These are phyloP conservation scores for Miscanthus lutarioriparius DNA, from an alignment of 176 grass and related monocot genomes.

Conservation along the genomic window DNA sequence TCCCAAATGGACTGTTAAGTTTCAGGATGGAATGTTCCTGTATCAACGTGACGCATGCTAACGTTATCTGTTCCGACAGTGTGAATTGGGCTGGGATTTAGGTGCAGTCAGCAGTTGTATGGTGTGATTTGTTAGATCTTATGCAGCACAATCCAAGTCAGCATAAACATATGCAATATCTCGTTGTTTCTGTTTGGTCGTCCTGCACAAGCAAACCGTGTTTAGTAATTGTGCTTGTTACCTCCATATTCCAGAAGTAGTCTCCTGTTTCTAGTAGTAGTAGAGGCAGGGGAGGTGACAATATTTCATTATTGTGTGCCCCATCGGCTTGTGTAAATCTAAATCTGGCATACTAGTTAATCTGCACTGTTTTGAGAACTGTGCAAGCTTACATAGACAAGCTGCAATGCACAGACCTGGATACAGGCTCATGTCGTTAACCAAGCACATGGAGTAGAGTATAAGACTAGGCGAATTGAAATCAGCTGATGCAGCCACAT, in stretches of 20 bases:
- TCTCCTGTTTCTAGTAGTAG: too few relatives aligned
- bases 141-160: background rate
- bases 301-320: too few relatives aligned
- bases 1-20: background rate
- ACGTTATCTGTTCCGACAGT: background rate
- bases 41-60: background rate
- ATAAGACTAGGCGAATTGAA: background rate
- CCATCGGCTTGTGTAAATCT: too few relatives aligned
- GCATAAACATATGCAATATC: background rate
- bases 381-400: background rate
- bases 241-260: too few relatives aligned
- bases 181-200: background rate
- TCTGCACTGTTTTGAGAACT: background rate
- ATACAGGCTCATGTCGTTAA: background rate
- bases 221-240: background rate
- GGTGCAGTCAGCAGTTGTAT: background rate
- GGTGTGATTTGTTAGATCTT: background rate
- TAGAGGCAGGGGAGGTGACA: too few relatives aligned
- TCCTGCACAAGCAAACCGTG: background rate
- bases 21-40: background rate
- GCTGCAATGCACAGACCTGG: background rate
- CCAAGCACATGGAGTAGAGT: background rate
- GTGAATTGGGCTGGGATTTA: constrained; percentile 5
- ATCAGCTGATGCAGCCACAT: background rate
- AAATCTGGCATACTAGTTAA: background rate